These are phyloP conservation scores for Thecamonas trahens DNA, from an alignment of 78 protist species.

Conservation along the genomic window DNA sequence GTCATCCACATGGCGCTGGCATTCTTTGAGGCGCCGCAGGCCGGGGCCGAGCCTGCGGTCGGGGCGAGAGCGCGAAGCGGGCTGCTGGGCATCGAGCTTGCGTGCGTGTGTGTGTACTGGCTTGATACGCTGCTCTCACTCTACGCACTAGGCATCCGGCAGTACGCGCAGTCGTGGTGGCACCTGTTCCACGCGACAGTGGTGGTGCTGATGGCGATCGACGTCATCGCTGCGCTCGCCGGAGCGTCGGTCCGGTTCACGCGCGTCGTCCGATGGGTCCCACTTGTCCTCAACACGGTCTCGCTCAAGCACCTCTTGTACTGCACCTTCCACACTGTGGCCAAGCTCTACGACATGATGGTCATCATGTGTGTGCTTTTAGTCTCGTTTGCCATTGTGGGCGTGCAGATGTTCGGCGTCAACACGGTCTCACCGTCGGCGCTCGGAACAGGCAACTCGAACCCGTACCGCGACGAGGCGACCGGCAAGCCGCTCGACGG, in stretches of 20 bases:
- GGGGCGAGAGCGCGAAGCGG: neutral
- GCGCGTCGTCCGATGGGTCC: neutral
- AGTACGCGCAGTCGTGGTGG: neutral
- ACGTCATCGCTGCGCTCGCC: neutral
- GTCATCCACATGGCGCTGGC: neutral
- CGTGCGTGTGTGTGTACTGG: neutral
- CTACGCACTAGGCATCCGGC: neutral
- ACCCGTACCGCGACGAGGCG: neutral
- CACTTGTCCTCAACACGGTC: neutral
- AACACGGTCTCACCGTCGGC: too few species aligned
- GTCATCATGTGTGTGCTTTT: neutral
- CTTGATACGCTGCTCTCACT: neutral
- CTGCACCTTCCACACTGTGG: neutral
- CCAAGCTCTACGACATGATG: neutral
- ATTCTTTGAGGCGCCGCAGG: neutral
- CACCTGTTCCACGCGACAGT: neutral
- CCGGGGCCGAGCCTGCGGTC: neutral
- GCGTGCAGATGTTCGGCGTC: neutral
- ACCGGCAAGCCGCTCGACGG: neutral
- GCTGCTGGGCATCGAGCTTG: neutral
- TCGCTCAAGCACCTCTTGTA: neutral
- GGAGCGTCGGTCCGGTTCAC: neutral
- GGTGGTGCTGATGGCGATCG: neutral
- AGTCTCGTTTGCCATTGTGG: neutral
- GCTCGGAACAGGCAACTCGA: too few species aligned